phyloP scores from a whole-genome alignment of 352 stramenopile species.

The Phytophthora multivora region DNA sequence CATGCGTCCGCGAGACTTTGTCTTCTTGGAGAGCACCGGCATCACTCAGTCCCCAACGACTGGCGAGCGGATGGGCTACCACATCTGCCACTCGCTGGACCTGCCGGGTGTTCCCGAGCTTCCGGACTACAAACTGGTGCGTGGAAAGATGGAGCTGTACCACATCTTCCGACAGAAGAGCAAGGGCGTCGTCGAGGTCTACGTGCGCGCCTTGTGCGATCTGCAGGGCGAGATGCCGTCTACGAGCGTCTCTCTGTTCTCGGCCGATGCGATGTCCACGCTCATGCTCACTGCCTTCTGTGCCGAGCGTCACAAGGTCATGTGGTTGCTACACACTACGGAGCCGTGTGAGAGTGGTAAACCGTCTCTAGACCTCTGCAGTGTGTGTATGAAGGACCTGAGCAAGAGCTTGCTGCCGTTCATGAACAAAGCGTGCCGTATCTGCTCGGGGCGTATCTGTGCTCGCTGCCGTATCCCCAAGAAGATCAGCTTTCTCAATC shows the following conservation, averaged over 20 bases:
- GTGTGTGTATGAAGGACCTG: slow-evolving; percentile 43
- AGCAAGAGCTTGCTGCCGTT: slow-evolving; percentile 42
- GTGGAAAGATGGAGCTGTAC: slow-evolving; percentile 42
- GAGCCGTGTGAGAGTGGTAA: slow-evolving; percentile 31
- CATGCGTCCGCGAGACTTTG: slow-evolving; percentile 46
- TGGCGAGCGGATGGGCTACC: slow-evolving; percentile 54
- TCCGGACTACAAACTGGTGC: slow-evolving; percentile 44
- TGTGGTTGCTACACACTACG: slow-evolving; percentile 37
- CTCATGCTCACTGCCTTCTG: slow-evolving; percentile 32
- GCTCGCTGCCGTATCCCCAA: slow-evolving; percentile 41
- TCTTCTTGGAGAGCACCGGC: slow-evolving; percentile 51
- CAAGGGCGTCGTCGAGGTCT: slow-evolving; percentile 50
- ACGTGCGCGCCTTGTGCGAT: slow-evolving; percentile 33
- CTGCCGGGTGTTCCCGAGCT: slow-evolving; percentile 36
- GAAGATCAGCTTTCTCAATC: slow-evolving; percentile 41
- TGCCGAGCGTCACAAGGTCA: slow-evolving; percentile 51
- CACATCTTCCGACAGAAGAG: slow-evolving; percentile 49
- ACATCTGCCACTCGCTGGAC: slow-evolving; percentile 50
- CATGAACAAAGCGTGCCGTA: slow-evolving; percentile 46
- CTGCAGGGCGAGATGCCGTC: slow-evolving; percentile 38
- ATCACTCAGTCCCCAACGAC: slow-evolving; percentile 34
- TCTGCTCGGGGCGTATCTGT: slow-evolving; percentile 36
- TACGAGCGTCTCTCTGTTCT: slow-evolving; percentile 28
- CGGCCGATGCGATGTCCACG: slow-evolving; percentile 35
- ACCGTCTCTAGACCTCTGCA: slow-evolving; percentile 30